Evolutionary conservation across 139 green algal genomes (phyloP), one percentile per base, ranked within the genome.

Genomic region (Picochlorum costavermella): DNA sequence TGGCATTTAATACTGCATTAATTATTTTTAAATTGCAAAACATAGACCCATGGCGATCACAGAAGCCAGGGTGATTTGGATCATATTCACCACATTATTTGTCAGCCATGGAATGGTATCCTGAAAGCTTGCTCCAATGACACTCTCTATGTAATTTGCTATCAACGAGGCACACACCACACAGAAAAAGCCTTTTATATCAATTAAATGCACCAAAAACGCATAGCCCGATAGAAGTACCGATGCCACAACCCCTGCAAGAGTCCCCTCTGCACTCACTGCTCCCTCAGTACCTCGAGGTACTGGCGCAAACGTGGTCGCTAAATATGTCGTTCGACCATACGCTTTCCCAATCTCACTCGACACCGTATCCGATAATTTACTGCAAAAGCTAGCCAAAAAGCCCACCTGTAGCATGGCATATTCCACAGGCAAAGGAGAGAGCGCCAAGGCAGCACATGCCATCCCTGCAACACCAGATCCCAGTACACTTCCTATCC

Each of bases 331-430:
- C 2, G 86, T 97, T 40, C 84, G 84, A 4, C 93, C 93, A 61
- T 96, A 98, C 3, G 86, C 88, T 55, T 98, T 98, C 30, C 93
- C 93, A 9, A 98, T 77, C 71, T 98, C 93, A 20, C 81, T 93
- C 6, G 87, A 92, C 6, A 89, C 83, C 17, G 93, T 98, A 76
- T 98, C 93, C 0, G 83, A 88, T 3, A 98, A 79, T 73, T 98
- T 98, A 73, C 84, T 87, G n/a, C 75, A 80, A 68, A 95, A 91
- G 64, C 74, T 88, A 8, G 89, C 89, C n/a, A 88, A 81, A 76
- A 92, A 96, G 5, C 83, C 89, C 9, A 91, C 60, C 60, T 44
- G 25, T 4, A 60, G 36, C 13, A 61, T 10, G 25, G 61, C 29
- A 30, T 43, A 20, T 17, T 59, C 50, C 13, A 64, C 72, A 33